Evolutionary conservation across 164 flowering plant species (phyloP).

Genomic region (Protea cynaroides): DNA sequence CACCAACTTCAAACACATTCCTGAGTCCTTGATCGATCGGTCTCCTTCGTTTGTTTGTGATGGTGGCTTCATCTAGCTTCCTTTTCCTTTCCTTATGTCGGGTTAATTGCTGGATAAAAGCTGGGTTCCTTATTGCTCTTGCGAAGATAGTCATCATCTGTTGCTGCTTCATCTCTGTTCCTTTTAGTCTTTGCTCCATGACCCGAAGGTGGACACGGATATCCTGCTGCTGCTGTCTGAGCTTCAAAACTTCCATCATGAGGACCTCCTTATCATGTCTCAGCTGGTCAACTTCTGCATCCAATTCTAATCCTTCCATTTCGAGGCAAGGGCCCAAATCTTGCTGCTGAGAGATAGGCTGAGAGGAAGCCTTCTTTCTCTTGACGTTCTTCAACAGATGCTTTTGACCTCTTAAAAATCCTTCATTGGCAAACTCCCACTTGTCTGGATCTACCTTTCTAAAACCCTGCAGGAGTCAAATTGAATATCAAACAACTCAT

Average conservation of each 20-base stretch:
- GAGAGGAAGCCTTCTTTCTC: conserved; percentile 45
- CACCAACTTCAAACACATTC: conserved; percentile 11
- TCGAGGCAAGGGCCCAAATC: conserved; percentile 53
- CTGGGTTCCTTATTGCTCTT: conserved; percentile 58
- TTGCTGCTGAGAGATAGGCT: conserved; percentile 21
- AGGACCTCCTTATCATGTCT: conserved; percentile 63
- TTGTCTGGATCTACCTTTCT: conserved; percentile 77
- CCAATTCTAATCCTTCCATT: conserved; percentile 54
- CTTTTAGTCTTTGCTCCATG: conserved; percentile 52
- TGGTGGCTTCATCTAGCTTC: conserved; percentile 44
- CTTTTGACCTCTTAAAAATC: conserved; percentile 66
- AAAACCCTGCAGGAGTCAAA: conserved; percentile 70
- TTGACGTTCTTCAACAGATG: conserved; percentile 57
- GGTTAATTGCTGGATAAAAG: conserved; percentile 48
- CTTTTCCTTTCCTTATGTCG: conserved; percentile 48
- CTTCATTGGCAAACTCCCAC: conserved; percentile 93
- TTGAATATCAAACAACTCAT: neutral
- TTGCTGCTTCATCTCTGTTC: conserved; percentile 59
- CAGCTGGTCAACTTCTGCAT: conserved; percentile 53
- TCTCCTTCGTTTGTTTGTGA: conserved; percentile 51
- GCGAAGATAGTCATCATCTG: conserved; percentile 80
- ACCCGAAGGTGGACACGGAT: conserved; percentile 32
- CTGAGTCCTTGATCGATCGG: no score
- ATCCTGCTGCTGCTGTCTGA: conserved; percentile 69
- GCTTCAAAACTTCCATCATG: conserved; percentile 57